Evolutionary conservation across 768 basidiomycete genomes (phyloP).

Genomic region (Artomyces pyxidatus): DNA sequence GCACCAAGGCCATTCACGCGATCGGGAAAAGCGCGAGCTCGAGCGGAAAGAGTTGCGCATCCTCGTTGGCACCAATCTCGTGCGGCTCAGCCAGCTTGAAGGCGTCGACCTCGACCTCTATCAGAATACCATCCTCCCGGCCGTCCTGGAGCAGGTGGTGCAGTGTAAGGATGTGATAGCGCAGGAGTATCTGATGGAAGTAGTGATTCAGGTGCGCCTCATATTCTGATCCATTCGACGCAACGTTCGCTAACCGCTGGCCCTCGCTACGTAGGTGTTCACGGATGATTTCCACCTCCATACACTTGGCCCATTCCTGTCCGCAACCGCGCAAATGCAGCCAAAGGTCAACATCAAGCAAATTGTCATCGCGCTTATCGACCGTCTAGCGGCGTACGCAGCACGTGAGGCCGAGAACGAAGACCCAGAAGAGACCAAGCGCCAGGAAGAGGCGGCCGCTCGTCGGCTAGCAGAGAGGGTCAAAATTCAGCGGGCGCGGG

Average conservation of each 20-base stretch:
- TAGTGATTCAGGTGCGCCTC: constrained; percentile 83
- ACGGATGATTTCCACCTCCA: constrained; percentile 98
- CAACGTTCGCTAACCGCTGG: background rate
- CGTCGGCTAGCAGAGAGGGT: constrained; percentile 83
- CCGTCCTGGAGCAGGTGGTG: constrained; percentile 93
- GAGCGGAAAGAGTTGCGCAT: constrained; percentile 94
- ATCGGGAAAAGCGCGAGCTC: constrained; percentile 95
- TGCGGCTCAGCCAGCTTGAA: constrained; percentile 89
- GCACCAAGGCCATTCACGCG: constrained; percentile 94
- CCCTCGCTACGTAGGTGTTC: constrained; percentile 65
- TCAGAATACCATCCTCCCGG: constrained; percentile 76
- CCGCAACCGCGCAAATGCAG: constrained; percentile 92
- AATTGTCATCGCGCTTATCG: constrained; percentile 96
- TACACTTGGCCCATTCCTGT: constrained; percentile 91
- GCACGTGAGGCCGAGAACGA: constrained; percentile 96
- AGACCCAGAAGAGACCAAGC: constrained; percentile 88
- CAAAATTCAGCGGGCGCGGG: constrained; percentile 58
- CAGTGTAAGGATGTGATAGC: constrained; percentile 98
- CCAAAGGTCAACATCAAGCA: constrained; percentile 98
- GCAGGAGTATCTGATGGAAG: constrained; percentile 99
- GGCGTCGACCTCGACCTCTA: constrained; percentile 96
- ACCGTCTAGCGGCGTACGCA: constrained; percentile 91
- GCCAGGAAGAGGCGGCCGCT: constrained; percentile 90
- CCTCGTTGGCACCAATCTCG: constrained; percentile 95
- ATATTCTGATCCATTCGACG: background rate